Evolutionary conservation across 495 filamentous ascomycete species (phyloP).

Genomic region (Tuber magnatum): DNA sequence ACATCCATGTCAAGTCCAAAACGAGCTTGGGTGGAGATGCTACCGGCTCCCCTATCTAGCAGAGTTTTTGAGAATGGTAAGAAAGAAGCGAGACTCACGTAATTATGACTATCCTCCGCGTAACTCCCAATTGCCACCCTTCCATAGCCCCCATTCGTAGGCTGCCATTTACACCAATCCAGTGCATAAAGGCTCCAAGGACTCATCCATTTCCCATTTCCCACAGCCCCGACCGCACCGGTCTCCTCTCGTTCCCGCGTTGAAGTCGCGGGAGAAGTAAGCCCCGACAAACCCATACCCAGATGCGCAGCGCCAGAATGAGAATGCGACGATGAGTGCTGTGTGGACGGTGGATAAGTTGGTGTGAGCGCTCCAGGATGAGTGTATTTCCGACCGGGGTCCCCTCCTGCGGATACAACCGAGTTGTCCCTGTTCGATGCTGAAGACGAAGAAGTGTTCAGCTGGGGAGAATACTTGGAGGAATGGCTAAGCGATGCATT

Average conservation of each 20-base stretch:
- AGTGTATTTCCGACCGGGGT: conserved; percentile 26
- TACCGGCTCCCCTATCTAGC: not conserved
- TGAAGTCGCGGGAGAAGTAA: conserved; percentile 15
- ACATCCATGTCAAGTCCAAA: not conserved
- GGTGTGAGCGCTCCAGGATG: conserved; percentile 38
- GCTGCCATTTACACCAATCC: conserved; percentile 99
- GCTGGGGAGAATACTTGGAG: conserved; percentile 30
- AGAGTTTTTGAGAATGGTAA: not conserved
- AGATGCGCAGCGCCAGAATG: conserved; percentile 23
- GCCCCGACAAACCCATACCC: conserved; percentile 33
- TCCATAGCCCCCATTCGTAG: conserved; percentile 67
- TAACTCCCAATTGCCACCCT: conserved; percentile 95
- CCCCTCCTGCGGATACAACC: conserved; percentile 5
- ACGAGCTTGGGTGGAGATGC: not conserved
- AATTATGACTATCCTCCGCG: conserved; percentile 95
- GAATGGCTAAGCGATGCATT: conserved; percentile 16
- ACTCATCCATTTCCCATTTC: conserved; percentile 81
- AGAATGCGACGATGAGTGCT: conserved; percentile 32
- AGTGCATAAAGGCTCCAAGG: conserved; percentile 94
- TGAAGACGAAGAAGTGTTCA: conserved; percentile 13
- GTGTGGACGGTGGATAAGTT: conserved; percentile 27
- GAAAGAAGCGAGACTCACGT: conserved; percentile 51
- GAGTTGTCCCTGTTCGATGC: conserved; percentile 6
- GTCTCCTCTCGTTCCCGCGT: conserved; percentile 34
- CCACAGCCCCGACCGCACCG: conserved; percentile 31